phyloP scores from a whole-genome alignment of 345 rosid species.

The Eucalyptus decipiens region DNA sequence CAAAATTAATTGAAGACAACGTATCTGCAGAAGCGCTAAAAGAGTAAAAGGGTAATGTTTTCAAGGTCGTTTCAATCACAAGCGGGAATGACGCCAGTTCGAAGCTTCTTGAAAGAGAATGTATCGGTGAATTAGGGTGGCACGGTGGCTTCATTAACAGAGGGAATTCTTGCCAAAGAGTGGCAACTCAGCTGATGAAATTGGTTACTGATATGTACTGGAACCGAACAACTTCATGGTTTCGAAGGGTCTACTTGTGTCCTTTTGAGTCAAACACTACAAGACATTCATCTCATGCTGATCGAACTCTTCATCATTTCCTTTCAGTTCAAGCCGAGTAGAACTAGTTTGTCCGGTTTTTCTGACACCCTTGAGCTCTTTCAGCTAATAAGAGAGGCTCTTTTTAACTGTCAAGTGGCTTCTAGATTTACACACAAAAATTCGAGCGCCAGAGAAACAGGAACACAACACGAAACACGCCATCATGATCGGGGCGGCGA shows the following conservation, averaged over 20 bases:
- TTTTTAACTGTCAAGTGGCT: neutral
- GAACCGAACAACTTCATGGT: neutral
- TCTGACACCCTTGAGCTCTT: neutral
- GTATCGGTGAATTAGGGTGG: no score
- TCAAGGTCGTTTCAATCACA: no score
- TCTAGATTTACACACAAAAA: neutral
- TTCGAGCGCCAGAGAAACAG: neutral
- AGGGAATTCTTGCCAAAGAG: neutral
- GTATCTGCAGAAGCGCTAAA: no score
- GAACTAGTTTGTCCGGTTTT: neutral
- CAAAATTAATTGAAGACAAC: no score
- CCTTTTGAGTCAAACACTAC: neutral
- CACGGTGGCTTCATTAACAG: neutral
- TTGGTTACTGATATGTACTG: neutral
- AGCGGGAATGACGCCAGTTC: no score
- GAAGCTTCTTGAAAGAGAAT: no score
- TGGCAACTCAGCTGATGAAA: neutral
- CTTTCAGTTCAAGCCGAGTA: neutral
- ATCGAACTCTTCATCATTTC: neutral
- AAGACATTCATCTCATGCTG: neutral
- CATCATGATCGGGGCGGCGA: neutral
- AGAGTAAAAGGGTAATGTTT: no score
- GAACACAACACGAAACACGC: neutral
- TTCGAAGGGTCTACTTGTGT: neutral
- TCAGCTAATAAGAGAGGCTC: neutral